Conservation (phyloP, 768 basidiomycete genomes). For the Phlebiopsis flavidoalba region DNA sequence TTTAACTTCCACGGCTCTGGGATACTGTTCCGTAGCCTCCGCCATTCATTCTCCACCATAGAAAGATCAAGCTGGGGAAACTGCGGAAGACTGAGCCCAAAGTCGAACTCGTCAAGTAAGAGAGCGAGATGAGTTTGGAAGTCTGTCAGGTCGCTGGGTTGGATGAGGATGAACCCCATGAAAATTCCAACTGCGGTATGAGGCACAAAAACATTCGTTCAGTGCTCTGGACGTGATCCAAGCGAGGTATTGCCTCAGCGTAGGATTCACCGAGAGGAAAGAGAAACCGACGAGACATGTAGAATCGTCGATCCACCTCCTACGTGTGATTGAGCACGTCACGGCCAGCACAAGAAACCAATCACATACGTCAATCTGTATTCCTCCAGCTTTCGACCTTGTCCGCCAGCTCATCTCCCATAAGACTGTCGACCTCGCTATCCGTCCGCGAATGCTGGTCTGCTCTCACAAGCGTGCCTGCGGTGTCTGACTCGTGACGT, state of each 20-base stretch:
- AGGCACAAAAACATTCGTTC: not conserved
- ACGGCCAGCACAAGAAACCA: too few relatives aligned
- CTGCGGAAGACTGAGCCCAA: slow-evolving; percentile 45
- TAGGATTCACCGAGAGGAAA: slow-evolving; percentile 69
- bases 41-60: slow-evolving; percentile 69
- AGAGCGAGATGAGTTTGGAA: slow-evolving; percentile 65
- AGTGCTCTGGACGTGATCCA: not conserved
- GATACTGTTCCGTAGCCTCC: slow-evolving; percentile 56
- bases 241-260: slow-evolving; percentile 32
- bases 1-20: slow-evolving; percentile 82
- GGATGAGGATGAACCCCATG: slow-evolving; percentile 59
- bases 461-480: not conserved
- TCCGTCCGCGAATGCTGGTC: not conserved
- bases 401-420: slow-evolving; percentile 19
- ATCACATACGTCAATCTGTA: slow-evolving; percentile 18
- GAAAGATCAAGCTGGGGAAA: slow-evolving; percentile 64
- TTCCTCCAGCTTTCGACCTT: slow-evolving; percentile 22
- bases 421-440: slow-evolving; percentile 6
- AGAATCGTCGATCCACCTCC: slow-evolving; percentile 21
- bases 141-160: slow-evolving; percentile 61
- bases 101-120: slow-evolving; percentile 65
- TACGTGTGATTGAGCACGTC: not conserved
- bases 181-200: slow-evolving; percentile 55
- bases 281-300: slow-evolving; percentile 46
- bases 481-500: slow-evolving; percentile 8